phyloP scores from a whole-genome alignment of 129 eudicot genomes.

The Helianthus tuberosus region DNA sequence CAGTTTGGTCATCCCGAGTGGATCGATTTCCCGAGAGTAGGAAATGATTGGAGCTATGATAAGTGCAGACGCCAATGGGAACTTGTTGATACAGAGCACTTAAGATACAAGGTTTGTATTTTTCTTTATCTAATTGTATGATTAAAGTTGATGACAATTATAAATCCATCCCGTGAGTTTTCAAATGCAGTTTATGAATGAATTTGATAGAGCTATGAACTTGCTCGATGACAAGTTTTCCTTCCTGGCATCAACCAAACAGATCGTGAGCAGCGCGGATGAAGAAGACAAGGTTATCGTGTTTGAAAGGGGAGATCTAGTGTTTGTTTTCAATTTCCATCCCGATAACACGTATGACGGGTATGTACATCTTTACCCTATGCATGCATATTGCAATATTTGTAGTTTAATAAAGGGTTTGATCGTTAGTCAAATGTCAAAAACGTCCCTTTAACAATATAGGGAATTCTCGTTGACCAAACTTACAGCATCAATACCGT shows the following conservation, averaged over 20 bases:
- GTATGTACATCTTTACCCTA: slow-evolving; percentile 36
- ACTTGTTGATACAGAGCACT: slow-evolving; percentile 83
- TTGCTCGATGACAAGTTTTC: slow-evolving; percentile 73
- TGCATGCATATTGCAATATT: slow-evolving; percentile 1
- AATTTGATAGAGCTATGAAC: slow-evolving; percentile 92
- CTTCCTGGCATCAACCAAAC: slow-evolving; percentile 82
- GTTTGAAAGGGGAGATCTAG: slow-evolving; percentile 95
- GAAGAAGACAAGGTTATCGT: slow-evolving; percentile 90
- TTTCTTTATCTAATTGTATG: neutral
- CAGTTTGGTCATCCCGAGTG: slow-evolving; percentile 99
- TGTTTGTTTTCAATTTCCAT: slow-evolving; percentile 91
- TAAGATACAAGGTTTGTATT: slow-evolving; percentile 81
- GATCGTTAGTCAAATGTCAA: slow-evolving; percentile 3
- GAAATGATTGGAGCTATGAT: slow-evolving; percentile 86
- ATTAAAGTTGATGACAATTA: neutral
- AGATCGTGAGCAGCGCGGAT: slow-evolving; percentile 78
- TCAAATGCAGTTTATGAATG: slow-evolving; percentile 78
- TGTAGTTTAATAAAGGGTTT: slow-evolving; percentile 6
- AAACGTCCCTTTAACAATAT: neutral
- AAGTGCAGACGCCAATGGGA: slow-evolving; percentile 98
- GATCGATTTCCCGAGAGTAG: slow-evolving; percentile 98
- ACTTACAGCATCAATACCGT: neutral
- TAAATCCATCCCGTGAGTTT: neutral
- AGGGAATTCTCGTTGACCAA: slow-evolving; percentile 2
- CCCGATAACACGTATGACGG: slow-evolving; percentile 86